A percentile compares a stretch with the other conserved stretches of the same genome.
Evolutionary conservation across 192 early-diverging fungal species (phyloP).

Genomic region (Podila epigama): DNA sequence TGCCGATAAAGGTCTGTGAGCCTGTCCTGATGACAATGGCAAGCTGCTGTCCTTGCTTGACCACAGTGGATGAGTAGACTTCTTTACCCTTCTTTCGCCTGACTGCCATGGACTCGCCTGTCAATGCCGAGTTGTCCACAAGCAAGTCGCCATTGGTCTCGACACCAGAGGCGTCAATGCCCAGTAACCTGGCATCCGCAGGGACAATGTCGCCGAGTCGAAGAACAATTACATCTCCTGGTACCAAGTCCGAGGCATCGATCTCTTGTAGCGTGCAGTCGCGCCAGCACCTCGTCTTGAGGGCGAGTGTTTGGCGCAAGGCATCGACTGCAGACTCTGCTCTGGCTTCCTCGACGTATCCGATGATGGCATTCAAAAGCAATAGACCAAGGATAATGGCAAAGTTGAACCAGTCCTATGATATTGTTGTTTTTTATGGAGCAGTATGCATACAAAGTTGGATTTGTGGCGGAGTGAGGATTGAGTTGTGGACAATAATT

Average conservation of each 20-base stretch:
- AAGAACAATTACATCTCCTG: conserved; percentile 84
- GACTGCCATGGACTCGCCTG: conserved; percentile 92
- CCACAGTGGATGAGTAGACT: conserved; percentile 87
- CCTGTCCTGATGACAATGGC: conserved; percentile 91
- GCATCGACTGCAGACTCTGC: conserved; percentile 92
- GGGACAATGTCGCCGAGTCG: conserved; percentile 94
- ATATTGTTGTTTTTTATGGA: background rate
- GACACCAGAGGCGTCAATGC: conserved; percentile 73
- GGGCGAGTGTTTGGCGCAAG: conserved; percentile 88
- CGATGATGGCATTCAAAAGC: conserved; percentile 86
- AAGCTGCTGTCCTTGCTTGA: conserved; percentile 93
- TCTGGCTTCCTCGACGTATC: conserved; percentile 89
- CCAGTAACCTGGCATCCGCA: conserved; percentile 82
- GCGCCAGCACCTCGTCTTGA: conserved; percentile 81
- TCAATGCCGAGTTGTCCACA: conserved; percentile 91
- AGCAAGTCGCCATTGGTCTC: conserved; percentile 72
- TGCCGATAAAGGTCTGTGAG: conserved; percentile 87
- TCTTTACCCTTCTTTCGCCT: conserved; percentile 78
- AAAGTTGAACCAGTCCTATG: conserved; percentile 79
- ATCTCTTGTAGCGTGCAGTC: conserved; percentile 74
- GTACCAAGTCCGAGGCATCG: conserved; percentile 76
- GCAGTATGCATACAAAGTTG: too few species aligned
- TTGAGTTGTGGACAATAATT: too few species aligned
- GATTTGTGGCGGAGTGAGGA: too few species aligned
- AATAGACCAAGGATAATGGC: conserved; percentile 80